Percentiles rank a stretch among this genome's conserved stretches.
Evolutionary conservation across 352 stramenopile genomes (phyloP).

Genomic region (Elongisporangium anandrum): DNA sequence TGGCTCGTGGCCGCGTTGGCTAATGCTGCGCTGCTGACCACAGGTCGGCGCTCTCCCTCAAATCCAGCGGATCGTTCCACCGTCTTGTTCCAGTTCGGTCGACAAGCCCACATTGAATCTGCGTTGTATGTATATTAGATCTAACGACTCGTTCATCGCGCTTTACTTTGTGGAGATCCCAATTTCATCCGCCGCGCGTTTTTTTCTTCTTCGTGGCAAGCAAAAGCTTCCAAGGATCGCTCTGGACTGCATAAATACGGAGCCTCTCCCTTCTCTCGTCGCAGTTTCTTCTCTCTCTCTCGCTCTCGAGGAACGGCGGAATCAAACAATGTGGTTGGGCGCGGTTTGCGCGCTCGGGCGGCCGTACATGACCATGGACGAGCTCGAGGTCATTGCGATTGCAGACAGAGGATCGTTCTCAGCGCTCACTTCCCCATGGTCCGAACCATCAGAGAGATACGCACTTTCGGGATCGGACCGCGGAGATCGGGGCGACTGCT

Average conservation of each 20-base stretch:
- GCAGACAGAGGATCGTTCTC: constrained; percentile 33
- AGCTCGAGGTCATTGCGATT: constrained; percentile 29
- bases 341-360: constrained; percentile 17
- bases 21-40: not conserved
- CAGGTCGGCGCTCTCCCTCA: not conserved
- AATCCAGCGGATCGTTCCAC: not conserved
- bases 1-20: not conserved
- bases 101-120: not conserved
- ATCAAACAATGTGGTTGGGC: constrained; percentile 37
- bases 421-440: constrained; percentile 11
- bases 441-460: constrained; percentile 56
- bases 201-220: not conserved
- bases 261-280: not conserved
- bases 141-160: not conserved
- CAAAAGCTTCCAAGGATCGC: not conserved
- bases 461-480: constrained; percentile 55
- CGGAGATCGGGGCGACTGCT: constrained; percentile 35
- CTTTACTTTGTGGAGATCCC: not conserved
- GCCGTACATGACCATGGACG: constrained; percentile 70
- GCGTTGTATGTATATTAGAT: not conserved
- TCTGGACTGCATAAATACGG: not conserved
- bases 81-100: too few species aligned
- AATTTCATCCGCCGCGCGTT: not conserved
- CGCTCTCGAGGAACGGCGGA: not conserved
- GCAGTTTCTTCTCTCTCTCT: not conserved